Conservation (phyloP, 2,329 filamentous ascomycete genomes). For the Colletotrichum eleusines region DNA sequence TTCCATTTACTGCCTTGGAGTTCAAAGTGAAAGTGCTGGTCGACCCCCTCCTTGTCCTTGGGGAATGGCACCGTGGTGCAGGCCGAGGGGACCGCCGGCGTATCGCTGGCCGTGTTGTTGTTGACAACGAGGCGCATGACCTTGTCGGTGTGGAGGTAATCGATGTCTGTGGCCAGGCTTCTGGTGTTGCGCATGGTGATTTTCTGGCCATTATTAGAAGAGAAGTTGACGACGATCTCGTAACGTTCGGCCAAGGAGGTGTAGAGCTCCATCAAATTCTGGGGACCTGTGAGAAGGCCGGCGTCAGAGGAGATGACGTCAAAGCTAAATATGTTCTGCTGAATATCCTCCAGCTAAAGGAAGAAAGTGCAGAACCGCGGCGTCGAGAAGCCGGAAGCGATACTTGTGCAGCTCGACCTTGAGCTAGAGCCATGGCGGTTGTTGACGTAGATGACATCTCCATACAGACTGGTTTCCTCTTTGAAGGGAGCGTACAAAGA, state of each 20-base stretch:
- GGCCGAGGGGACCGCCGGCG: constrained; percentile 40
- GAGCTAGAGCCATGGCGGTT: constrained; percentile 65
- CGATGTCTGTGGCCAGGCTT: constrained; percentile 54
- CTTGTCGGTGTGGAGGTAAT: constrained; percentile 60
- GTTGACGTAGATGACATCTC: constrained; percentile 67
- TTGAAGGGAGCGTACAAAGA: constrained; percentile 54
- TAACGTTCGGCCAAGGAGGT: constrained; percentile 66
- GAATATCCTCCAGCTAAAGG: constrained; percentile 53
- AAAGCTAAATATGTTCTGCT: constrained; percentile 53
- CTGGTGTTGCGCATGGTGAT: constrained; percentile 60
- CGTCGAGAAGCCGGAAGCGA: constrained; percentile 62
- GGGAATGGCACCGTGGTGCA: constrained; percentile 43
- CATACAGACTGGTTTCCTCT: constrained; percentile 58
- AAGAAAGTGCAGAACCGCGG: constrained; percentile 56
- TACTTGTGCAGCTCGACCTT: constrained; percentile 67
- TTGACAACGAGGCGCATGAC: constrained; percentile 59
- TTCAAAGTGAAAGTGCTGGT: constrained; percentile 42
- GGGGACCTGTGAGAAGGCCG: constrained; percentile 59
- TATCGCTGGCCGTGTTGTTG: constrained; percentile 47
- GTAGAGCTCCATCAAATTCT: constrained; percentile 54
- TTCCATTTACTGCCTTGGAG: constrained; percentile 49
- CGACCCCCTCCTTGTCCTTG: constrained; percentile 32
- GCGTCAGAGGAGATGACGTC: constrained; percentile 62
- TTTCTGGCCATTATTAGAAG: constrained; percentile 59
- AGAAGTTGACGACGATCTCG: constrained; percentile 64